Percentiles rank a stretch among this genome's conserved stretches.
Evolutionary conservation across 139 green algal genomes (phyloP).

Genomic region (Coccomyxa sp.): DNA sequence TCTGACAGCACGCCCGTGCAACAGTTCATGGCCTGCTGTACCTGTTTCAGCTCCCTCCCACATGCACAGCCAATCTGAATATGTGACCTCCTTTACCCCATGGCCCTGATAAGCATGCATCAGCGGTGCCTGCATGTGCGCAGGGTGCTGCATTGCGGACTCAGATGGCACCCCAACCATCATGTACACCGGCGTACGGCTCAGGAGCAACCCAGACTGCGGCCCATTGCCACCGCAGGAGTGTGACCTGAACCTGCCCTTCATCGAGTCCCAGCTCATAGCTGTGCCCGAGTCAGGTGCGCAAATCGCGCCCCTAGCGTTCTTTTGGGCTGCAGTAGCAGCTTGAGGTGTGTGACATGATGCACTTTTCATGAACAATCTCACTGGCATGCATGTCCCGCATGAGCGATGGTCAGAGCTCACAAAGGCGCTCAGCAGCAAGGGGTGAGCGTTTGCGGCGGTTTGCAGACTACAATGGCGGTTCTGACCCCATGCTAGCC

Average conservation of each 20-base stretch:
- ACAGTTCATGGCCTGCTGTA: too few relatives aligned
- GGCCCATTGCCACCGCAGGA: constrained; percentile 32
- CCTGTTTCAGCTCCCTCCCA: too few relatives aligned
- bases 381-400: background rate
- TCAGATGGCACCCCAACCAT: constrained; percentile 48
- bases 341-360: too few relatives aligned
- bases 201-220: constrained; percentile 54
- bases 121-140: too few relatives aligned
- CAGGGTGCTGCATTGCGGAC: constrained; percentile 57
- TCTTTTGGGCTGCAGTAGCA: background rate
- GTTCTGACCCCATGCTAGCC: constrained; percentile 43
- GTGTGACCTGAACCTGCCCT: constrained; percentile 60
- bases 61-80: too few relatives aligned
- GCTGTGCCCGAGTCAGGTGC: constrained; percentile 48
- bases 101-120: too few relatives aligned
- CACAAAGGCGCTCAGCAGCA: constrained; percentile 18
- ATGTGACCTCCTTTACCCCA: too few relatives aligned
- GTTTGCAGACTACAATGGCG: background rate
- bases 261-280: constrained; percentile 75
- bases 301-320: background rate
- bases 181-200: constrained; percentile 49
- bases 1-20: too few relatives aligned
- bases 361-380: background rate
- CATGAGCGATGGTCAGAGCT: background rate
- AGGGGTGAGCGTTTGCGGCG: too few relatives aligned